Percentiles rank a stretch among this genome's conserved stretches.
Evolutionary conservation across 2,329 filamentous ascomycete genomes (phyloP).

Genomic region (Elsinoe batatas): DNA sequence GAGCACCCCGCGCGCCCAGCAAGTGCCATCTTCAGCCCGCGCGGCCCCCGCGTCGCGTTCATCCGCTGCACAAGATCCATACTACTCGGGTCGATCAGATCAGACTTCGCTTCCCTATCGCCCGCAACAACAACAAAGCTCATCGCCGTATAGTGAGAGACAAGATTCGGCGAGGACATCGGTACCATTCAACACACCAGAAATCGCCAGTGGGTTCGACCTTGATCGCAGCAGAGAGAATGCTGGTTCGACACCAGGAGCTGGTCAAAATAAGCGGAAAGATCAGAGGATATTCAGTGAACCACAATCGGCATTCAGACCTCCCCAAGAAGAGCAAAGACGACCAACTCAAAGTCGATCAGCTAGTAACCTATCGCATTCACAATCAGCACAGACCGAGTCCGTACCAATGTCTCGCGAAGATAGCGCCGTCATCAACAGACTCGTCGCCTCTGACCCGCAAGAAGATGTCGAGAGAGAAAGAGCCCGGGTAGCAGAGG

Average conservation of each 20-base stretch:
- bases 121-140: slow-evolving; percentile 19
- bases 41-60: slow-evolving; percentile 42
- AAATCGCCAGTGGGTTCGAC: slow-evolving; percentile 34
- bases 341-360: slow-evolving; percentile 35
- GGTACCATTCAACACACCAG: slow-evolving; percentile 28
- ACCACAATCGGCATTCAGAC: slow-evolving; percentile 39
- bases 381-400: slow-evolving; percentile 30
- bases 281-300: slow-evolving; percentile 14
- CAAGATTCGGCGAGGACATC: slow-evolving; percentile 16
- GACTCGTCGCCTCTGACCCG: slow-evolving; percentile 66
- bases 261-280: slow-evolving; percentile 22
- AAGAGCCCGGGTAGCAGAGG: slow-evolving; percentile 57
- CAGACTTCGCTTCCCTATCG: slow-evolving; percentile 20
- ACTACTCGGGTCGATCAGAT: slow-evolving; percentile 27
- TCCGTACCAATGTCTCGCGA: slow-evolving; percentile 53
- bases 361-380: slow-evolving; percentile 38
- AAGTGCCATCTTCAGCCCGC: slow-evolving; percentile 30
- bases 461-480: slow-evolving; percentile 64
- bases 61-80: slow-evolving; percentile 66
- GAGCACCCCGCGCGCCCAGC: slow-evolving; percentile 38
- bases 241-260: slow-evolving; percentile 11
- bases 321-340: slow-evolving; percentile 26
- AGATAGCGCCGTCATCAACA: slow-evolving; percentile 68
- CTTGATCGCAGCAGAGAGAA: slow-evolving; percentile 29
- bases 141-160: slow-evolving; percentile 20